Base-by-base conservation (phyloP, 331 rosid species). In the Quercus lobata region DNA sequence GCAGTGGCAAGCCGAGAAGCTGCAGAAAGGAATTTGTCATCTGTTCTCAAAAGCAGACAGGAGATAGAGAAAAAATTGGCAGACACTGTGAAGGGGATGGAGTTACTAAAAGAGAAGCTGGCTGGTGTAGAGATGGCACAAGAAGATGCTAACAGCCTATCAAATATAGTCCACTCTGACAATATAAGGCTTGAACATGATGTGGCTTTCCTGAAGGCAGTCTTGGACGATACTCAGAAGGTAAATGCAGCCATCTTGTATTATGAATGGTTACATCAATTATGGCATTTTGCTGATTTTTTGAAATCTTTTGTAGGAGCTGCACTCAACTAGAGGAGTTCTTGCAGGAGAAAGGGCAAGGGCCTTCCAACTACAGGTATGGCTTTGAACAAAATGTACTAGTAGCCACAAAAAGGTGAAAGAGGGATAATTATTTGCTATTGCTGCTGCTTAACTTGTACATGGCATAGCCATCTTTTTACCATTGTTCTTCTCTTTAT, bases 161-260 rank as follows among this genome's bases (percentile, higher is more conserved):
- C 98, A 25, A 94, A 86, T 80, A 89, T 92, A 44, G 97, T 92
- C 77, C 97, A 94, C 69, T 91, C 98, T 25, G 98, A 94, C 86
- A 94, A 94, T 16, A 97, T 94, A n/a, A 83, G 98, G 80, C 97
- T 94, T 6, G 98, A 94, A 84, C 98, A 91, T 57, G 97, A 94
- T 58, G 97, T 94, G 84, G 98, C 98, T 75, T 94, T 94, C 83
- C 98, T 94, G 88, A 94, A 94, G 88, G 98, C 98, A 49, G 98
- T 94, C 65, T 86, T 91, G 75, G 98, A 94, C 70, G 98, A 94
- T 78, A 94, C 98, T 0, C 98, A 92, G 76, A 92, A 94, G 98
- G 98, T 94, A 82, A 44, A 34, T 32, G 15, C 65, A 17, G 53
- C 24, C 18, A 68, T 75, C 17, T 75, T 37, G 2, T 4, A 55